Conservation (phyloP, 352 stramenopile species). For the Globisporangium nodosum region DNA sequence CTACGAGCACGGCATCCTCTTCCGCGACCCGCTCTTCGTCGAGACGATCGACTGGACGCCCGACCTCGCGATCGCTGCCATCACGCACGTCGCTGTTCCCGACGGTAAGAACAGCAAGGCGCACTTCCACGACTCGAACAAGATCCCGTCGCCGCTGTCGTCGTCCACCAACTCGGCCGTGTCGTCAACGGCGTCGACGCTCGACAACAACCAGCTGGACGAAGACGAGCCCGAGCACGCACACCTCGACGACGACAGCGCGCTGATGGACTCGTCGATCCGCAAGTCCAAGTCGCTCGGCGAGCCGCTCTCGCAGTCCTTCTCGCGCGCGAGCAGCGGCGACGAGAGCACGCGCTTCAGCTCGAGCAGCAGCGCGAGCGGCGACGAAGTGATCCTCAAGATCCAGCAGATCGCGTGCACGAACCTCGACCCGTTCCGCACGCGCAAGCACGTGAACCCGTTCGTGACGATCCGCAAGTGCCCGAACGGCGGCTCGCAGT, state of each 20-base stretch:
- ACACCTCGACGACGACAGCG: conserved; percentile 12
- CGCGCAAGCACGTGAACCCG: conserved; percentile 52
- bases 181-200: conserved; percentile 5
- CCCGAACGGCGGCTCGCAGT: conserved; percentile 18
- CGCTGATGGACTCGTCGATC: background rate
- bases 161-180: conserved; percentile 3
- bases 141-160: conserved; percentile 1
- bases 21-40: conserved; percentile 59
- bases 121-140: conserved; percentile 15
- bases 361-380: conserved; percentile 9
- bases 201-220: conserved; percentile 11
- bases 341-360: conserved; percentile 16
- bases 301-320: conserved; percentile 2
- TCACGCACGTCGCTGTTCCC: conserved; percentile 37
- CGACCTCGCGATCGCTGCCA: conserved; percentile 25
- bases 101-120: conserved; percentile 33
- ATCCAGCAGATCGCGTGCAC: conserved; percentile 37
- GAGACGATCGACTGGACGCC: conserved; percentile 65
- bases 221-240: conserved; percentile 16
- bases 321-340: conserved; percentile 8
- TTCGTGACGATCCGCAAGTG: conserved; percentile 38
- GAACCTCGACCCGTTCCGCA: conserved; percentile 38
- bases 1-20: conserved; percentile 69
- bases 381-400: conserved; percentile 18
- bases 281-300: conserved; percentile 5